These are phyloP conservation scores for Fonsecaea pugnacius DNA, from an alignment of 2,329 filamentous ascomycete genomes.

Conservation along the genomic window DNA sequence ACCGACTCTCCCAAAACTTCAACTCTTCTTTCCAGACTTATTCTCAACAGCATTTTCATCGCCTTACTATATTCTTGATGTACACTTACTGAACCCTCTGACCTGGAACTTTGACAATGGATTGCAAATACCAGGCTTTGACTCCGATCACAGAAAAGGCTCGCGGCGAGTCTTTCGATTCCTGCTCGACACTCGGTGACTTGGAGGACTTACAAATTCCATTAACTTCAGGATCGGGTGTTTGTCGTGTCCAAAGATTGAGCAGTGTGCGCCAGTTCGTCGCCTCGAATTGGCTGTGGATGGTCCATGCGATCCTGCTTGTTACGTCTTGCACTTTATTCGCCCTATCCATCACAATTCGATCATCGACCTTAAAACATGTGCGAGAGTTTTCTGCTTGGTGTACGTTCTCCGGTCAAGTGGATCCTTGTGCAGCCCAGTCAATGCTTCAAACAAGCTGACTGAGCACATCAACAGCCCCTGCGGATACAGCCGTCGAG, in stretches of 20 bases:
- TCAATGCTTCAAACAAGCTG: constrained; percentile 25
- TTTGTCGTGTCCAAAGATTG: not conserved
- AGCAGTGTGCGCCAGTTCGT: not conserved
- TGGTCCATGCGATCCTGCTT: constrained; percentile 24
- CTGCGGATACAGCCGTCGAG: constrained; percentile 53
- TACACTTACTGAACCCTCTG: not conserved
- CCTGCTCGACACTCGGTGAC: constrained; percentile 12
- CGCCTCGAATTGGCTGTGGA: constrained; percentile 28
- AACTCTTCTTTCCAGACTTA: not conserved
- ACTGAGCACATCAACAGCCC: constrained; percentile 38
- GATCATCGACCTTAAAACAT: constrained; percentile 39
- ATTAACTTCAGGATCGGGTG: not conserved
- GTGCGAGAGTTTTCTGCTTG: constrained; percentile 52
- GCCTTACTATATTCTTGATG: not conserved
- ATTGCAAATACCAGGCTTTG: constrained; percentile 16
- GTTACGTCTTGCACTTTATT: constrained; percentile 21
- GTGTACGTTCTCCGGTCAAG: constrained; percentile 44
- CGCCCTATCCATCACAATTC: constrained; percentile 15
- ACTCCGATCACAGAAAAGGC: not conserved
- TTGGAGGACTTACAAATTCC: constrained; percentile 10
- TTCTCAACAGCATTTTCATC: not conserved
- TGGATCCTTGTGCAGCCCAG: not conserved
- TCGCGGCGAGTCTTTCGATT: constrained; percentile 9
- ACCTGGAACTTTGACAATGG: constrained; percentile 1
- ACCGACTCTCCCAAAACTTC: not conserved